These are phyloP conservation scores for Amanita pallidorosea DNA, from an alignment of 768 basidiomycete genomes.

Conservation along the genomic window DNA sequence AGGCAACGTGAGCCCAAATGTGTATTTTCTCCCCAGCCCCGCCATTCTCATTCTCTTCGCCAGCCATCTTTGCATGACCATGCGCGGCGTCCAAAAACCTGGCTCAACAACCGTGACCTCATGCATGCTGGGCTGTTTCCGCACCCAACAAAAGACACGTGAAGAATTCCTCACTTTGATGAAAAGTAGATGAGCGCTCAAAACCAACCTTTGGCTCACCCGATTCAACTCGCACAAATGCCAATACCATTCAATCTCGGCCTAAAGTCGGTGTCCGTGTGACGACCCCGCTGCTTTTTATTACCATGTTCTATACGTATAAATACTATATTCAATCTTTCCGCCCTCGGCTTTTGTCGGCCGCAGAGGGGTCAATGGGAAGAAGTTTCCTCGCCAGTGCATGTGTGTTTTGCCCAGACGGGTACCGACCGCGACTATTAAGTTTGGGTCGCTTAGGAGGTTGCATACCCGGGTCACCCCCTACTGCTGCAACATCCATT, in stretches of 20 bases:
- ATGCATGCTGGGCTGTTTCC: constrained; percentile 97
- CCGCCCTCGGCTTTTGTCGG: constrained; percentile 46
- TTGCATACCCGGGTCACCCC: constrained; percentile 25
- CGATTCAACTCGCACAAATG: constrained; percentile 20
- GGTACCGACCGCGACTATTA: constrained; percentile 34
- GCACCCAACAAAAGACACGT: constrained; percentile 96
- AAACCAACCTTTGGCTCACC: not conserved
- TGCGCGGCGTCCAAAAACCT: constrained; percentile 99
- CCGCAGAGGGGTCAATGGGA: constrained; percentile 51
- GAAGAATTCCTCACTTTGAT: constrained; percentile 93
- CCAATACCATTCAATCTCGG: constrained; percentile 5
- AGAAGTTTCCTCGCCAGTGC: constrained; percentile 48
- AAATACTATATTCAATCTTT: constrained; percentile 32
- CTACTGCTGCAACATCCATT: constrained; percentile 20
- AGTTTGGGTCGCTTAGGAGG: constrained; percentile 53
- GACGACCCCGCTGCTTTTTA: not conserved
- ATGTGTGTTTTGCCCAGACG: constrained; percentile 19
- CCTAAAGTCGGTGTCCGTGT: not conserved
- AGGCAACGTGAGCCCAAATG: constrained; percentile 77
- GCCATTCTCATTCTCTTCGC: constrained; percentile 4
- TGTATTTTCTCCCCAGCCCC: not conserved
- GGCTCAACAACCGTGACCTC: constrained; percentile 92
- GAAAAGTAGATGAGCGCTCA: constrained; percentile 25
- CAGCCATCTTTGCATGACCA: constrained; percentile 98
- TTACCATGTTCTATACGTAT: constrained; percentile 2